A percentile compares a stretch with the other conserved stretches of the same genome.
Conservation (phyloP, 2,329 filamentous ascomycete species). For the Scortechinia acanthostroma region DNA sequence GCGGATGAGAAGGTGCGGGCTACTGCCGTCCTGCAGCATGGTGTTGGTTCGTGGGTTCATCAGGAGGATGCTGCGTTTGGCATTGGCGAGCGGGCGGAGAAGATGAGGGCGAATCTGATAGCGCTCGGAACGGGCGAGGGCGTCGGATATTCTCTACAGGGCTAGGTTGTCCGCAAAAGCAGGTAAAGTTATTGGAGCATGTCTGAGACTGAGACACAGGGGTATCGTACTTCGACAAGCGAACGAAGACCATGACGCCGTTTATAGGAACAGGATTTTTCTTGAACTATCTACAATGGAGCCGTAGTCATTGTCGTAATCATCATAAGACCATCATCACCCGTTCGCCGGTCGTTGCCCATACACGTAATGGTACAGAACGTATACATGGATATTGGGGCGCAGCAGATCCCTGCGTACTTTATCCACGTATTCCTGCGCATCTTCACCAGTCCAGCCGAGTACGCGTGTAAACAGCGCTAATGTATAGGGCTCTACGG, state of each 20-base stretch:
- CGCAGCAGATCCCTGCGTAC: background rate
- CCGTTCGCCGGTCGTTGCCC: background rate
- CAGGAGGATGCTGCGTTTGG: conserved; percentile 27
- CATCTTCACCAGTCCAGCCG: background rate
- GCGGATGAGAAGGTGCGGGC: conserved; percentile 24
- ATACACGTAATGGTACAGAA: background rate
- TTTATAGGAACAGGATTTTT: too few relatives aligned
- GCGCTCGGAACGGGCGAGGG: conserved; percentile 33
- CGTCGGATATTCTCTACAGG: conserved; percentile 30
- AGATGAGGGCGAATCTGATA: conserved; percentile 30
- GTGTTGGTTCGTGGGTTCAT: conserved; percentile 30
- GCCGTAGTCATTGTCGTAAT: too few relatives aligned
- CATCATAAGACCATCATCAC: background rate
- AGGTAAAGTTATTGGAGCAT: too few relatives aligned
- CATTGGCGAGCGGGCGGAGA: conserved; percentile 24
- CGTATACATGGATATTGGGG: background rate
- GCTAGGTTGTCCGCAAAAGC: conserved; percentile 12
- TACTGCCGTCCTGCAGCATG: conserved; percentile 28
- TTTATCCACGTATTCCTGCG: conserved; percentile 1
- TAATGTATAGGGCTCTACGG: background rate
- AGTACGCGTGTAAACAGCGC: background rate
- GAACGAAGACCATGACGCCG: too few relatives aligned
- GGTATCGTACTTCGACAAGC: too few relatives aligned
- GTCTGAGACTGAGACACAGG: too few relatives aligned
- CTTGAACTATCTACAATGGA: too few relatives aligned